Evolutionary conservation across 1,284 basidiomycete species (phyloP).

Genomic region (Moniliella sp.): DNA sequence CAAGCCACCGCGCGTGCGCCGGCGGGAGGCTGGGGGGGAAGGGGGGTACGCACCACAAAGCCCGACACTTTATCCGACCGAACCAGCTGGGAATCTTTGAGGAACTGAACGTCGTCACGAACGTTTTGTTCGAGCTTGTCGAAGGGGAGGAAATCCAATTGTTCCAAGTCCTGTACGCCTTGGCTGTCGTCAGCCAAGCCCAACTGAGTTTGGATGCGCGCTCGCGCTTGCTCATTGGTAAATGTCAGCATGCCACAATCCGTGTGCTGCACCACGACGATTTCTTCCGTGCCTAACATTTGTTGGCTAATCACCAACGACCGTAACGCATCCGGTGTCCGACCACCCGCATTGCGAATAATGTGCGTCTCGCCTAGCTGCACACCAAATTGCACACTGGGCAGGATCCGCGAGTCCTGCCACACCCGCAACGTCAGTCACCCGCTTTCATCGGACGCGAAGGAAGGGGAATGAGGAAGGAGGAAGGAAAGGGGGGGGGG

Average conservation of each 20-base stretch:
- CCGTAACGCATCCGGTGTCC: conserved; percentile 4
- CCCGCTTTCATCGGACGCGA: too few species aligned
- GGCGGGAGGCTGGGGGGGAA: too few species aligned
- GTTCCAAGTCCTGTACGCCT: neutral
- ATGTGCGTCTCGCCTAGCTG: conserved; percentile 5
- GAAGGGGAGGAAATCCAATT: conserved; percentile 3
- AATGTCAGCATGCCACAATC: conserved; percentile 4
- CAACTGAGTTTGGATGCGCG: conserved; percentile 1
- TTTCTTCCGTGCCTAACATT: conserved; percentile 3
- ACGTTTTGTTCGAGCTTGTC: conserved; percentile 3
- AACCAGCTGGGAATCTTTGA: too few species aligned
- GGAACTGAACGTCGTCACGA: conserved; percentile 3
- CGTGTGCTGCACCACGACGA: conserved; percentile 3
- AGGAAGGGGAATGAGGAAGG: too few species aligned
- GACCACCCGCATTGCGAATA: conserved; percentile 3
- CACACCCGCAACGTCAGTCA: too few species aligned
- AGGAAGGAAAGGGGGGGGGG: too few species aligned
- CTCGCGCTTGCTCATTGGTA: conserved; percentile 3
- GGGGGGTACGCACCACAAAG: too few species aligned
- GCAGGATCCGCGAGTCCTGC: conserved; percentile 1
- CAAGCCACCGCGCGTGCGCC: too few species aligned
- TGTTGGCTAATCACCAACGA: conserved; percentile 3
- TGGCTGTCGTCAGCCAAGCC: neutral
- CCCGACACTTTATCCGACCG: too few species aligned
- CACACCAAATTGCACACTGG: conserved; percentile 2